Evolutionary conservation across 164 flowering plant genomes (phyloP), one percentile per base, ranked within the genome.

Genomic region (Euptelea pleiosperma): DNA sequence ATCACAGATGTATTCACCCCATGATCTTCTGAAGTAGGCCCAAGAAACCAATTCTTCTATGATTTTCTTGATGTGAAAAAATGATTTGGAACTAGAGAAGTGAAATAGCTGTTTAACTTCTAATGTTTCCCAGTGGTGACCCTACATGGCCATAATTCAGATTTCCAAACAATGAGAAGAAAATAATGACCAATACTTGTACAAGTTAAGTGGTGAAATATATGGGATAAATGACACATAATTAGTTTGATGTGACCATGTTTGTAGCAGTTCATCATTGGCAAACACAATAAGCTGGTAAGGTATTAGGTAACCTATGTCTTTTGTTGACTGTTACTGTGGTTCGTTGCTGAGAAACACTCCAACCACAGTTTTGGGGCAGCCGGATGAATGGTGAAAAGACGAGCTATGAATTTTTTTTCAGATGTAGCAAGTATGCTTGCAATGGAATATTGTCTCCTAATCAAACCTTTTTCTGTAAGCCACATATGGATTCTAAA

Each of bases 351-450:
- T 47, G 64, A 57, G 34, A 59, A 70, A 18, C 31, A 25, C 68
- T 82, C 86, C 35, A 77, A 60, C 77, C 77, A 84, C 0, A 57
- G 78, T 39, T 85, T 83, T 10, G 77, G 84, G 56, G 75, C 81
- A 57, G 79, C 82, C 0, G 84, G 87, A n/a, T 85, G 85, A 42
- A 85, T 77, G 18, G 37, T 39, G n/a, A 49, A 62, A 34, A 81
- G 61, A 55, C 71, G 80, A 52, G 65, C 67, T 19, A 87, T 41
- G 52, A 80, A 87, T 2, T 16, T 64, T 60, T 77, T 82, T 55
- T 85, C 82, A 52, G 84, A 70, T 37, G 79, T 61, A 42, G 87
- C 84, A 54, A 85, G 36, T 2, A 84, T 66, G 50, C 79, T 82
- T 12, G 78, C 65, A 42, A 80, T 52, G 21, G 86, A 74, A 65